phyloP scores from a whole-genome alignment of 2,329 filamentous ascomycete genomes.

The Didymella pinodella region DNA sequence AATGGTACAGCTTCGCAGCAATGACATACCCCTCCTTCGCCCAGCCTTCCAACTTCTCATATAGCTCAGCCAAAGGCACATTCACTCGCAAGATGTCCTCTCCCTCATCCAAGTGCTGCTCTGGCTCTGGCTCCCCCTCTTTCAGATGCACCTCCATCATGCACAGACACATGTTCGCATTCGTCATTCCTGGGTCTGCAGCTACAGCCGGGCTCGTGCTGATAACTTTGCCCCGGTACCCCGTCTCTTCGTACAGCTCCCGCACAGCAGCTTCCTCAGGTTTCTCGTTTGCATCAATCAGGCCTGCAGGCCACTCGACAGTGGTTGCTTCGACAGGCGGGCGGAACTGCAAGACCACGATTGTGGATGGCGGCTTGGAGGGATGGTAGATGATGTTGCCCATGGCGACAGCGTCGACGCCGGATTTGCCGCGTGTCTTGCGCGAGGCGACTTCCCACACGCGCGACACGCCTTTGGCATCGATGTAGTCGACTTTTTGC shows the following conservation, averaged over 20 bases:
- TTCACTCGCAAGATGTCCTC: conserved; percentile 41
- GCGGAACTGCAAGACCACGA: conserved; percentile 61
- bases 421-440: conserved; percentile 64
- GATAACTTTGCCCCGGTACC: conserved; percentile 60
- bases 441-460: conserved; percentile 77
- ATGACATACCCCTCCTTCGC: conserved; percentile 37
- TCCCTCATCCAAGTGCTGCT: conserved; percentile 41
- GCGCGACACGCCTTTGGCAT: conserved; percentile 64
- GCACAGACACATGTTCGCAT: conserved; percentile 36
- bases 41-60: conserved; percentile 33
- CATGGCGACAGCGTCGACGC: conserved; percentile 72
- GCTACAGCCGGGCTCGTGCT: conserved; percentile 30
- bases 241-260: conserved; percentile 69
- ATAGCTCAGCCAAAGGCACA: conserved; percentile 35
- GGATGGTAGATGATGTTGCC: conserved; percentile 66
- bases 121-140: conserved; percentile 31
- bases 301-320: conserved; percentile 63
- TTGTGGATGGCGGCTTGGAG: conserved; percentile 39
- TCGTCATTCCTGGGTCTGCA: conserved; percentile 40
- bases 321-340: conserved; percentile 65
- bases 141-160: conserved; percentile 38
- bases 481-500: conserved; percentile 62
- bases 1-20: conserved; percentile 42
- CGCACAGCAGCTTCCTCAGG: conserved; percentile 64
- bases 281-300: conserved; percentile 62